Conservation (phyloP, 2,329 filamentous ascomycete genomes). For the Sporothrix brasiliensis region DNA sequence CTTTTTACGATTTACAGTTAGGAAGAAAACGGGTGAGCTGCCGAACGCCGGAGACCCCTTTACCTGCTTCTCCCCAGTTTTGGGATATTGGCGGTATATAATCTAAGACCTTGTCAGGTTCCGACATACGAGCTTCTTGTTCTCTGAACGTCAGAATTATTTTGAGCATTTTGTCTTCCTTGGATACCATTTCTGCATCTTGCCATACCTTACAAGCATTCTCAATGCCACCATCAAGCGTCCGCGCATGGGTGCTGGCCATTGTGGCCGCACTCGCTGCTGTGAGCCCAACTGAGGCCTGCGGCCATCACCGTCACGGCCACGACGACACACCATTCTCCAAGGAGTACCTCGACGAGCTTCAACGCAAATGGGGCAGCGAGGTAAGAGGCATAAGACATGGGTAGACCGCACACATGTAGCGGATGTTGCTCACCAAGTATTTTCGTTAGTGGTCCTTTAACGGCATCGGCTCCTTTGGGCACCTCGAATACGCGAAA, state of each 20-base stretch:
- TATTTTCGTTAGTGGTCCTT: conserved; percentile 58
- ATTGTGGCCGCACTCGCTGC: conserved; percentile 31
- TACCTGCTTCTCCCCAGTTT: not conserved
- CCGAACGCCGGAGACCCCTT: conserved; percentile 13
- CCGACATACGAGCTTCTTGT: not conserved
- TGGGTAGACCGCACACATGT: not conserved
- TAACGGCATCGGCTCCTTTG: conserved; percentile 74
- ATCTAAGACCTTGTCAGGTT: not conserved
- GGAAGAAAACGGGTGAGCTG: not conserved
- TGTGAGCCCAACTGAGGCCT: conserved; percentile 28
- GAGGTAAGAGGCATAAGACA: conserved; percentile 50
- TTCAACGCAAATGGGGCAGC: conserved; percentile 60
- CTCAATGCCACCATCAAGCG: conserved; percentile 22
- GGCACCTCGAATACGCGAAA: conserved; percentile 68
- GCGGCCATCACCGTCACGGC: conserved; percentile 42
- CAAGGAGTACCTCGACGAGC: conserved; percentile 55
- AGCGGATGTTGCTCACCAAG: not conserved
- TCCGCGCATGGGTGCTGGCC: conserved; percentile 31
- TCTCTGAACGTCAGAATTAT: not conserved
- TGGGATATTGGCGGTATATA: conserved; percentile 7
- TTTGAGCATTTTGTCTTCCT: not conserved
- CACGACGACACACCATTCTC: conserved; percentile 50
- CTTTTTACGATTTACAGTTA: conserved; percentile 1
- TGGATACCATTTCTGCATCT: not conserved
- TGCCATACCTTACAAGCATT: not conserved